These are phyloP conservation scores for Tetracladium setigerum DNA, from an alignment of 495 filamentous ascomycete species.

Conservation along the genomic window DNA sequence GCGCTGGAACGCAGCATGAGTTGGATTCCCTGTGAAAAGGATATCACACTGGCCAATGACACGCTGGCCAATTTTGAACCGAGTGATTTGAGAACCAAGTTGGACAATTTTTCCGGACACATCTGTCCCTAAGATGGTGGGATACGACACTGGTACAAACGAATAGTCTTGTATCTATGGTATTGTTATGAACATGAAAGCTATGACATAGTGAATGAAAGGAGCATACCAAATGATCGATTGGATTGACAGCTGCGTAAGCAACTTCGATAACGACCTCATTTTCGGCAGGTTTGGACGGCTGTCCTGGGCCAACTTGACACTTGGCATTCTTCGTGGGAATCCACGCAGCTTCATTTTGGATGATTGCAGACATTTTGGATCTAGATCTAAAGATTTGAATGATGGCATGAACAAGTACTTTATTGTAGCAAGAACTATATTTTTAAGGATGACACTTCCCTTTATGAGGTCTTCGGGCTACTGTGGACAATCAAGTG, in stretches of 20 bases:
- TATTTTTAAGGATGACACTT: too few species aligned
- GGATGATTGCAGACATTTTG: not conserved
- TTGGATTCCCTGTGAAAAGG: not conserved
- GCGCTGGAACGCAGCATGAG: slow-evolving; percentile 3
- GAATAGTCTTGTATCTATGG: slow-evolving; percentile 11
- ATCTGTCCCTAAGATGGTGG: slow-evolving; percentile 24
- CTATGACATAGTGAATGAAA: not conserved
- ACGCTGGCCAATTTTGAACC: slow-evolving; percentile 13
- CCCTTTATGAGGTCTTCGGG: too few species aligned
- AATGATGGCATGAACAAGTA: too few species aligned
- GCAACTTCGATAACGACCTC: slow-evolving; percentile 11
- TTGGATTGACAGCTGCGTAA: slow-evolving; percentile 14
- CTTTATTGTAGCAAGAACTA: too few species aligned
- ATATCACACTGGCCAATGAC: slow-evolving; percentile 10
- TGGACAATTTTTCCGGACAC: slow-evolving; percentile 26
- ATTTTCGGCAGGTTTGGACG: not conserved
- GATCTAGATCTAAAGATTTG: too few species aligned
- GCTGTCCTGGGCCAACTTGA: slow-evolving; percentile 1
- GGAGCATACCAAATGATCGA: slow-evolving; percentile 7
- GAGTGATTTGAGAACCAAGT: slow-evolving; percentile 21
- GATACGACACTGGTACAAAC: slow-evolving; percentile 2
- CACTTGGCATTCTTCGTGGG: not conserved
- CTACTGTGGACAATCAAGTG: too few species aligned
- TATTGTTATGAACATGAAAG: not conserved
- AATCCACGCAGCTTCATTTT: slow-evolving; percentile 12